Evolutionary conservation across 805 yeast species (phyloP), one percentile per base, ranked within the genome.

Genomic region (Vanderwaltozyma polyspora): DNA sequence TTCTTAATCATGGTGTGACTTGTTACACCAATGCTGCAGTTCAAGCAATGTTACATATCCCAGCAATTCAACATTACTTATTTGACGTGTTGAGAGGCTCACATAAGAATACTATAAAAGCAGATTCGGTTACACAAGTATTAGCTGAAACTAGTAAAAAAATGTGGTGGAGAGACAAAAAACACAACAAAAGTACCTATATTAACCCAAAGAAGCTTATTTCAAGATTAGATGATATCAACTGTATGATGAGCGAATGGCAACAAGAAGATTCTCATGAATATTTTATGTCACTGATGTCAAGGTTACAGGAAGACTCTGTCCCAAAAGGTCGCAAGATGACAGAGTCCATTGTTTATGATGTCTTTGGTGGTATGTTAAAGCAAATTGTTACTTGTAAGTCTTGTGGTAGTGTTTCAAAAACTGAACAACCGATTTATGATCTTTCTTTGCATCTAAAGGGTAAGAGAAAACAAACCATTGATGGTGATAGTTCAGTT

Each of bases 181-280:
- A 59, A 37, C 47, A 44, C 28, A 50, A 48, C 19, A 44, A 43
- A 25, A 32, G 34, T 15, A 63, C 67, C 39, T 74, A 70, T 48
- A 66, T 85, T 35, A 81, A 81, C 59, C 97, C 95, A 8, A 75
- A 75, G 45, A 74, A 72, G 49, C 66, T 86, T 47, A 78, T 83
- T 38, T 67, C 67, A 33, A 68, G 85, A 44, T 63, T 83, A 37
- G 82, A 72, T 32, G 94, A 84, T 48, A 84, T 89, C 48, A 86
- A 86, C 58, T 84, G 94, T 55, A 83, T 84, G 94, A 85, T 87
- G 94, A 76, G 86, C 29, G 91, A 79, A 55, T 87, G 95, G 95
- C 87, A 85, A 59, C 98, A 91, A 57, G 97, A 91, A 59, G 98
- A 91, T 59, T 81, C 95, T 1, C 98, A 91, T 59, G 98, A 91